Evolutionary conservation across 306 rosid species (phyloP).

Genomic region (Glycine tomentella): DNA sequence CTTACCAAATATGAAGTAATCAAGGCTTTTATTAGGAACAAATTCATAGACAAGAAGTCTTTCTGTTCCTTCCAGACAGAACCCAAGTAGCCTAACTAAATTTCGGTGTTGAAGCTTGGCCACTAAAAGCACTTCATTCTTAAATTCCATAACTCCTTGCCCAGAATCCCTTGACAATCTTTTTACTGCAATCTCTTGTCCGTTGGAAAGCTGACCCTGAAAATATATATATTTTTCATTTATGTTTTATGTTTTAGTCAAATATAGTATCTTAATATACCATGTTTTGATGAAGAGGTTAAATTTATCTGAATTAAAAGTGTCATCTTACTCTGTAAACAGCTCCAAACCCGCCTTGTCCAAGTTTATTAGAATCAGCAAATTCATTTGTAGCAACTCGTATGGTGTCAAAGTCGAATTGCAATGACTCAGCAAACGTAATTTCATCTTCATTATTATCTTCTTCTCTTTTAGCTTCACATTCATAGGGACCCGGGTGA

Average conservation of each 20-base stretch:
- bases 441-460: neutral
- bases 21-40: neutral
- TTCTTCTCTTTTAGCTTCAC: neutral
- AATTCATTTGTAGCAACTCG: neutral
- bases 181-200: neutral
- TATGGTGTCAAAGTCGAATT: neutral
- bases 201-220: neutral
- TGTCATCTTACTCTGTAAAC: slow-evolving; percentile 1
- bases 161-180: neutral
- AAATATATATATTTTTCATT: neutral
- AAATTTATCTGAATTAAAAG: neutral
- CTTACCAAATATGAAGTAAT: neutral
- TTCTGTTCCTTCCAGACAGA: neutral
- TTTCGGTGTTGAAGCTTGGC: neutral
- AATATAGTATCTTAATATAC: neutral
- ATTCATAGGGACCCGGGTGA: neutral
- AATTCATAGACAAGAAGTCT: neutral
- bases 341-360: slow-evolving; percentile 16
- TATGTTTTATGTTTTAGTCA: too few relatives aligned
- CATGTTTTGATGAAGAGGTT: neutral
- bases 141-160: neutral
- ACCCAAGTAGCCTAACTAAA: neutral
- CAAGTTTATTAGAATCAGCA: neutral
- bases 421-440: neutral
- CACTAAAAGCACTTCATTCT: neutral